Evolutionary conservation across 805 yeast species (phyloP).

Genomic region (Maudiozyma barnettii): DNA sequence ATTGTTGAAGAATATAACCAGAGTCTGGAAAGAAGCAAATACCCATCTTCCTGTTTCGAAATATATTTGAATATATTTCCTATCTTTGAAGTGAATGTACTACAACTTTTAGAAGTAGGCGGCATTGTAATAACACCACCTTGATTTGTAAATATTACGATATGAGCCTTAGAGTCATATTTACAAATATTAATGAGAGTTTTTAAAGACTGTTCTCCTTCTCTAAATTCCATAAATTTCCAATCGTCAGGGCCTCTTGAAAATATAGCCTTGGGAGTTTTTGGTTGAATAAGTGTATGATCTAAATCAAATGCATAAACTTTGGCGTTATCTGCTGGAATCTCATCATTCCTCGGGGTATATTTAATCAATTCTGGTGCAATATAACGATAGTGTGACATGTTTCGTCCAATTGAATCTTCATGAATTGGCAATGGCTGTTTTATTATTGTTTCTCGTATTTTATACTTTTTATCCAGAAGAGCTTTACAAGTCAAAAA

Average conservation of each 20-base stretch:
- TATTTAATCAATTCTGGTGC: constrained; percentile 39
- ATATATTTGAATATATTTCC: constrained; percentile 30
- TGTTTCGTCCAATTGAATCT: too few species aligned
- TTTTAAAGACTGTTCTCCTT: constrained; percentile 11
- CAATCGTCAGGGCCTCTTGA: constrained; percentile 61
- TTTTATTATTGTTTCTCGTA: too few species aligned
- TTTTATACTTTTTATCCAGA: too few species aligned
- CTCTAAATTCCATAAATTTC: constrained; percentile 47
- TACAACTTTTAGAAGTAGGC: constrained; percentile 25
- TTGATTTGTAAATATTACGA: constrained; percentile 82
- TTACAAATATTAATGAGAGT: constrained; percentile 10
- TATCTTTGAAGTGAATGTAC: constrained; percentile 36
- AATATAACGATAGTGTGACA: constrained; percentile 27
- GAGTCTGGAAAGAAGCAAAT: constrained; percentile 18
- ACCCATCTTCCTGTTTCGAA: constrained; percentile 19
- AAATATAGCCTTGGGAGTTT: constrained; percentile 39
- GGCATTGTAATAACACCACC: constrained; percentile 41
- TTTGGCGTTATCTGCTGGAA: neutral
- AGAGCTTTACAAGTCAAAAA: too few species aligned
- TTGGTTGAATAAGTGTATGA: constrained; percentile 62
- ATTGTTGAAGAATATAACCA: constrained; percentile 61
- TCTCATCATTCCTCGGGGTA: constrained; percentile 23
- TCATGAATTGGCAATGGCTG: too few species aligned
- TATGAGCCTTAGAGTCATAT: constrained; percentile 23
- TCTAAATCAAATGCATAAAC: constrained; percentile 81